phyloP scores from a whole-genome alignment of 2,329 filamentous ascomycete genomes.

The Ophiostoma sp. region DNA sequence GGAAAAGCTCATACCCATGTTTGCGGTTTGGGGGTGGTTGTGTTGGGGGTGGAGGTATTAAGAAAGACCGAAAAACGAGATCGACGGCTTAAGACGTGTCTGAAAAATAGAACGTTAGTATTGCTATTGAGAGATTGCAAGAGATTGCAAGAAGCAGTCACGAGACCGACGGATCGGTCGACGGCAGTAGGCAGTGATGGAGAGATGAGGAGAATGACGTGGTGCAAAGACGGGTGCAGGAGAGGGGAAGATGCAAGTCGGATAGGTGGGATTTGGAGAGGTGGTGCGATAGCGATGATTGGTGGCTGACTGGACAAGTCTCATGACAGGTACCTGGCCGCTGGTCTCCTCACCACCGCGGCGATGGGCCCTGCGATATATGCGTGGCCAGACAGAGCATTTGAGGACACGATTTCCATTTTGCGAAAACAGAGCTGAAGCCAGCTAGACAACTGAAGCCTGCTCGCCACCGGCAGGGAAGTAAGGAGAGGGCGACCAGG shows the following conservation, averaged over 20 bases:
- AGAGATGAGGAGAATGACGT: background rate
- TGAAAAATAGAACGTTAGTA: conserved; percentile 17
- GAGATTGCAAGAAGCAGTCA: background rate
- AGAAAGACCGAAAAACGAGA: conserved; percentile 15
- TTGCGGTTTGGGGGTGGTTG: conserved; percentile 45
- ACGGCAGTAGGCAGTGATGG: background rate
- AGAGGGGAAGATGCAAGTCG: background rate
- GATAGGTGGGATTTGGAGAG: background rate
- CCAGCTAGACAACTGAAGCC: background rate
- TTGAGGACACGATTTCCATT: background rate
- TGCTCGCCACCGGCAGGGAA: background rate
- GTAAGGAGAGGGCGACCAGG: background rate
- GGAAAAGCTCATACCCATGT: conserved; percentile 97
- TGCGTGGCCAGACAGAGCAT: background rate
- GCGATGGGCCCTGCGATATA: background rate
- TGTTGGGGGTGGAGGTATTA: conserved; percentile 7
- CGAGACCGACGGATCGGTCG: background rate
- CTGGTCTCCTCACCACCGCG: background rate
- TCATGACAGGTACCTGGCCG: background rate
- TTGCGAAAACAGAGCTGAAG: background rate
- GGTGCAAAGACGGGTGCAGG: background rate
- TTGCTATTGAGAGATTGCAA: background rate
- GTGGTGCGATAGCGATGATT: background rate
- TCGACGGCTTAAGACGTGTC: conserved; percentile 14
- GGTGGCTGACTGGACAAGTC: background rate